Evolutionary conservation across 768 basidiomycete genomes (phyloP).

Genomic region (Auricularia auricula-judae): DNA sequence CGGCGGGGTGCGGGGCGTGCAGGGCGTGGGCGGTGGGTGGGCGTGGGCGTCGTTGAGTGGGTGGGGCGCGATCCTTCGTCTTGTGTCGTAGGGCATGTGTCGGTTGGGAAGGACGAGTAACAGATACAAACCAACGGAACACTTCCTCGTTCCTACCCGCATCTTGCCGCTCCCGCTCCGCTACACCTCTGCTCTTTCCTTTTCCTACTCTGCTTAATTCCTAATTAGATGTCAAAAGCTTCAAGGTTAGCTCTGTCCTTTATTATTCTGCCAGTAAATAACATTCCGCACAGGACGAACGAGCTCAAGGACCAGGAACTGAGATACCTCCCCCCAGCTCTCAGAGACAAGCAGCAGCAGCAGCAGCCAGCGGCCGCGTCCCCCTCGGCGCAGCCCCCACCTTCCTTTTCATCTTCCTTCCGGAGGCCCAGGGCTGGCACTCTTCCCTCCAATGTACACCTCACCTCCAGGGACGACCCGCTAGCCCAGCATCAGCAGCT

Average conservation of each 20-base stretch:
- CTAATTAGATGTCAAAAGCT: neutral
- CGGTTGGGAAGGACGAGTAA: neutral
- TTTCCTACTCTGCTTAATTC: neutral
- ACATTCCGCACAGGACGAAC: neutral
- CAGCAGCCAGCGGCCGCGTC: neutral
- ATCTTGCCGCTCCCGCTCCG: neutral
- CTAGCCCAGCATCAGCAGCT: slow-evolving; percentile 35
- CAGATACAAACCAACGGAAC: neutral
- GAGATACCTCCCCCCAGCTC: neutral
- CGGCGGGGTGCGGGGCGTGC: neutral
- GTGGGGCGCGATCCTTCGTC: neutral
- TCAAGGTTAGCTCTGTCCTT: neutral
- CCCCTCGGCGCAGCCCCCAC: neutral
- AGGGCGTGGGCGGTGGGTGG: neutral
- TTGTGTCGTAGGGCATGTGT: neutral
- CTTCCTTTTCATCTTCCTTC: slow-evolving; percentile 26
- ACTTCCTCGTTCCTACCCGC: neutral
- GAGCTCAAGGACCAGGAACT: neutral
- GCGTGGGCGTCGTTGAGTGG: too few species aligned
- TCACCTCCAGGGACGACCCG: slow-evolving; percentile 38
- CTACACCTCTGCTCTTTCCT: neutral
- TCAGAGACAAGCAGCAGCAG: neutral
- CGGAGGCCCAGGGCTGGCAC: slow-evolving; percentile 95
- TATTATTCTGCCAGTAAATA: neutral
- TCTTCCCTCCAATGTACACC: slow-evolving; percentile 89